Conservation (phyloP, 2,329 filamentous ascomycete species). For the Sporothrix brunneoviolacea region DNA sequence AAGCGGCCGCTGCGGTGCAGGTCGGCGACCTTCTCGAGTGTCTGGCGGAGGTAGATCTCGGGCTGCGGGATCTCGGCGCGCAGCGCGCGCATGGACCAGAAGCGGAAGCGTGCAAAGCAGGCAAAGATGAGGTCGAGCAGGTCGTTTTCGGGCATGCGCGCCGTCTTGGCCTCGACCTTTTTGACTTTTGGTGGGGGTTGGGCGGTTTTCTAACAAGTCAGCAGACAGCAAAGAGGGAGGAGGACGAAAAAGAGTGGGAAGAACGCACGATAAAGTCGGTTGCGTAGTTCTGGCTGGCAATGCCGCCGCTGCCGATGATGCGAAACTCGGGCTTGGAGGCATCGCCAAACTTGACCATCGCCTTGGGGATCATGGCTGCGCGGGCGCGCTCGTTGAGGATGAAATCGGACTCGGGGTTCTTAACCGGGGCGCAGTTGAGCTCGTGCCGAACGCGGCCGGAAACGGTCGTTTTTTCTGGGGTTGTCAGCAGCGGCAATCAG, state of each 20-base stretch:
- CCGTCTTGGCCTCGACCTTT: constrained; percentile 73
- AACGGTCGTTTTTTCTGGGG: constrained; percentile 68
- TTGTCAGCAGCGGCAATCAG: neutral
- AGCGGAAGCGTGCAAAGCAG: constrained; percentile 78
- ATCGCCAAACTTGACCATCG: constrained; percentile 45
- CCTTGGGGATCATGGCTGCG: constrained; percentile 55
- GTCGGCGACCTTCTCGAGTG: constrained; percentile 73
- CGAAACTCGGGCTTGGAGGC: constrained; percentile 40
- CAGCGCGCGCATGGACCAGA: constrained; percentile 89
- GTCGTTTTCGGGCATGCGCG: constrained; percentile 82
- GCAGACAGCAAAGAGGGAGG: neutral
- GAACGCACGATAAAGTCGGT: constrained; percentile 50
- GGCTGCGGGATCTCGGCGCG: constrained; percentile 74
- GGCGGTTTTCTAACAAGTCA: constrained; percentile 40
- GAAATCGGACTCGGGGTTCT: constrained; percentile 61
- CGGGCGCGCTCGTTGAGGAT: constrained; percentile 54
- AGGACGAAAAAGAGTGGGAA: neutral
- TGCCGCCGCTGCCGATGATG: constrained; percentile 53
- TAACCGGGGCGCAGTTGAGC: constrained; percentile 65
- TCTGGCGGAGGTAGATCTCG: constrained; percentile 85
- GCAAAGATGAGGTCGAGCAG: constrained; percentile 78
- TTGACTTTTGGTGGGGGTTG: constrained; percentile 47
- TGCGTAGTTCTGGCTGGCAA: constrained; percentile 40
- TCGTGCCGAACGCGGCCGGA: constrained; percentile 69
- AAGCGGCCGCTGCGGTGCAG: constrained; percentile 79